Evolutionary conservation across 2,329 filamentous ascomycete species (phyloP).

Genomic region (Calonectria pteridis): DNA sequence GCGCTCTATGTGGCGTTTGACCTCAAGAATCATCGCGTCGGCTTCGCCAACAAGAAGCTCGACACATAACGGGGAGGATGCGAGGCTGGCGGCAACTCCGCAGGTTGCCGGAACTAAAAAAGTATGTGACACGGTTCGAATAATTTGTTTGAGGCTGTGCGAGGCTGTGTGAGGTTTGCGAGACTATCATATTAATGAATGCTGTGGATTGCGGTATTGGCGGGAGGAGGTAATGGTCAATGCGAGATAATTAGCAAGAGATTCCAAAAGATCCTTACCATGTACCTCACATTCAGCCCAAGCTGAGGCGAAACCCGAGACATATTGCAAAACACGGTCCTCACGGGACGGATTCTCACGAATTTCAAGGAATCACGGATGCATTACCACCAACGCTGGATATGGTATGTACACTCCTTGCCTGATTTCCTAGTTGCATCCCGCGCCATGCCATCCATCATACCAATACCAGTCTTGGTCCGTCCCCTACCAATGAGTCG

Average conservation of each 20-base stretch:
- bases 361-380: slow-evolving; percentile 23
- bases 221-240: slow-evolving; percentile 2
- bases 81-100: background rate
- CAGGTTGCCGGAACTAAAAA: background rate
- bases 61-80: slow-evolving; percentile 22
- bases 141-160: slow-evolving; percentile 17
- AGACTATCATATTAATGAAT: slow-evolving; percentile 15
- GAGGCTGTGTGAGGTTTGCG: background rate
- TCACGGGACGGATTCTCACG: background rate
- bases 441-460: slow-evolving; percentile 2
- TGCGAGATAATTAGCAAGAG: slow-evolving; percentile 16
- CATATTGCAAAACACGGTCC: background rate
- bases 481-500: slow-evolving; percentile 8
- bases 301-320: background rate
- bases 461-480: slow-evolving; percentile 16
- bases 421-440: slow-evolving; percentile 13
- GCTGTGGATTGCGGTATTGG: background rate
- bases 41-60: slow-evolving; percentile 60
- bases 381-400: slow-evolving; percentile 32
- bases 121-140: slow-evolving; percentile 22
- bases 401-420: slow-evolving; percentile 39
- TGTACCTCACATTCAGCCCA: background rate
- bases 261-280: slow-evolving; percentile 5
- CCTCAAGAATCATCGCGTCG: slow-evolving; percentile 53
- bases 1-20: slow-evolving; percentile 81